Conservation (phyloP, 1,284 basidiomycete genomes). For the Tilletiaria anomala region DNA sequence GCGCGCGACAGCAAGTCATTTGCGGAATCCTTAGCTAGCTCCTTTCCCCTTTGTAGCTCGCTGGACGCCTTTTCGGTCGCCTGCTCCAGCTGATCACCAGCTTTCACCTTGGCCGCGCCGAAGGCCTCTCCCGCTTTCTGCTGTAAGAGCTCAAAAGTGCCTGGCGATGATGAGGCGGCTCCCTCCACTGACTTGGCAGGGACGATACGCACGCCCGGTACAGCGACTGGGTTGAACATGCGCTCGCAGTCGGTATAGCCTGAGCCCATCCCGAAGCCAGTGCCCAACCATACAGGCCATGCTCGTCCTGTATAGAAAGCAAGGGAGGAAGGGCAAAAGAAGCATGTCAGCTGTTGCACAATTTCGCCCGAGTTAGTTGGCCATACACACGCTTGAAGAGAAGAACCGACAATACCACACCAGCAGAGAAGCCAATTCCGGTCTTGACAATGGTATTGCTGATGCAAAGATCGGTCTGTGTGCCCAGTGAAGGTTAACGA, state of each 20-base stretch:
- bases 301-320: constrained; percentile 57
- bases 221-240: constrained; percentile 82
- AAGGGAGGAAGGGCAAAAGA: constrained; percentile 4
- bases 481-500: not conserved
- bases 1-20: not conserved
- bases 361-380: not conserved
- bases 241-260: constrained; percentile 93
- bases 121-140: constrained; percentile 32
- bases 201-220: constrained; percentile 70
- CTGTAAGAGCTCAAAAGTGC: constrained; percentile 26
- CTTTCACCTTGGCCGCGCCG: constrained; percentile 20
- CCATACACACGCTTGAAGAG: constrained; percentile 81
- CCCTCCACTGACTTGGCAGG: constrained; percentile 42
- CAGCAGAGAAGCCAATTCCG: constrained; percentile 83
- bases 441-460: constrained; percentile 50
- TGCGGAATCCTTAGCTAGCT: constrained; percentile 1
- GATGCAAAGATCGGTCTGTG: constrained; percentile 38
- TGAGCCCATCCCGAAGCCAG: constrained; percentile 66
- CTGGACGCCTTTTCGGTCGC: constrained; percentile 12
- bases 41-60: constrained; percentile 10
- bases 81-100: constrained; percentile 12
- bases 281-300: constrained; percentile 85
- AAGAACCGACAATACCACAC: constrained; percentile 83
- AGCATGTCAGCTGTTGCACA: constrained; percentile 3
- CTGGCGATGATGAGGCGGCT: constrained; percentile 34